phyloP scores from a whole-genome alignment of 169 alveolate species.

The Plasmodium gaboni region DNA sequence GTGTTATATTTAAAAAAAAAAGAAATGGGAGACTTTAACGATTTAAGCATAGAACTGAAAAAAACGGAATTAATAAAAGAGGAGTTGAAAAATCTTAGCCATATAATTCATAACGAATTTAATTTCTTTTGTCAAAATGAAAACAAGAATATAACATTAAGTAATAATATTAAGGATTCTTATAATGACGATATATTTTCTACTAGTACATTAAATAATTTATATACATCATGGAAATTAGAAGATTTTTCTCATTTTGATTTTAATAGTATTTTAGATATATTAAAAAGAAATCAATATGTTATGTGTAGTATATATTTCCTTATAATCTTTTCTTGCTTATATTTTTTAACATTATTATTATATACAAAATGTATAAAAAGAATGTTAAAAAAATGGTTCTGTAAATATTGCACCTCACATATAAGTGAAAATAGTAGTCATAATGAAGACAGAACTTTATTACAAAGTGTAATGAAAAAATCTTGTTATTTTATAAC shows the following conservation, averaged over 20 bases:
- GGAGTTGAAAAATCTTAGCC: neutral
- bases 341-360: slow-evolving; percentile 13
- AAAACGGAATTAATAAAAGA: slow-evolving; percentile 22
- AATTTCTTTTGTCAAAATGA: slow-evolving; percentile 14
- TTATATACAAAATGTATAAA: slow-evolving; percentile 34
- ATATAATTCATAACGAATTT: slow-evolving; percentile 7
- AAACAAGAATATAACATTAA: no score
- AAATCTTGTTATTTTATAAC: slow-evolving; percentile 7
- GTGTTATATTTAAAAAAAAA: neutral
- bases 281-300: slow-evolving; percentile 36
- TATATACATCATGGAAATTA: slow-evolving; percentile 60
- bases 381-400: neutral
- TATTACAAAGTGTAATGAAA: slow-evolving; percentile 6
- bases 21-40: slow-evolving; percentile 16
- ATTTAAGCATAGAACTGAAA: slow-evolving; percentile 13
- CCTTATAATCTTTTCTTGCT: slow-evolving; percentile 7
- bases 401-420: neutral
- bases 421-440: neutral
- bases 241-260: slow-evolving; percentile 28
- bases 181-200: neutral
- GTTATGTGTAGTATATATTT: slow-evolving; percentile 19
- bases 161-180: neutral
- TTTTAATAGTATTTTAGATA: neutral
- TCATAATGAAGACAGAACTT: slow-evolving; percentile 5
- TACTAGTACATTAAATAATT: slow-evolving; percentile 1